phyloP scores from a whole-genome alignment of 192 early-diverging fungal genomes.

The Entomortierella chlamydospora region DNA sequence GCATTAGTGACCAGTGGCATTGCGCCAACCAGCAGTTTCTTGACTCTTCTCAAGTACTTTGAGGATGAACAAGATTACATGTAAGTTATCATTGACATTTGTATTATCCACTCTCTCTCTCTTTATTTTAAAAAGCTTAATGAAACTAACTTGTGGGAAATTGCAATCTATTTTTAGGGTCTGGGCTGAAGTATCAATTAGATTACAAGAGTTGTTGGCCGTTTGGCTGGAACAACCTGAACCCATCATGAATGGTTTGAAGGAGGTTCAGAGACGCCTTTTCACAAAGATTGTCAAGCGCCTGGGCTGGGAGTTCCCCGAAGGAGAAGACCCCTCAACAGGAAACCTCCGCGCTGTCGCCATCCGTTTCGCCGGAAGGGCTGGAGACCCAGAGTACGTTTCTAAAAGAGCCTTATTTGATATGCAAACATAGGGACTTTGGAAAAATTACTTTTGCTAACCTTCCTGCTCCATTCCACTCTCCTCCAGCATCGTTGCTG shows the following conservation, averaged over 20 bases:
- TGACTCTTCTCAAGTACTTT: slow-evolving; percentile 81
- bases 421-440: no score
- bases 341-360: slow-evolving; percentile 73
- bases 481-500: slow-evolving; percentile 69
- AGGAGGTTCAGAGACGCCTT: slow-evolving; percentile 64
- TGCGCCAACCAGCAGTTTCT: slow-evolving; percentile 74
- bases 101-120: not conserved
- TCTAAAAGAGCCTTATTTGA: slow-evolving; percentile 17
- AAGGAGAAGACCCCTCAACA: slow-evolving; percentile 67
- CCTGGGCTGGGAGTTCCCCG: slow-evolving; percentile 68
- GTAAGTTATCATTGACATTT: slow-evolving; percentile 41
- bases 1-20: slow-evolving; percentile 83
- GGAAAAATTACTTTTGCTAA: no score
- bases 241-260: slow-evolving; percentile 68
- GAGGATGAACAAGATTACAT: slow-evolving; percentile 85
- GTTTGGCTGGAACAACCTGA: slow-evolving; percentile 67
- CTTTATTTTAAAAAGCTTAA: slow-evolving; percentile 59
- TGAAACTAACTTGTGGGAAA: slow-evolving; percentile 24
- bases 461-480: no score
- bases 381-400: slow-evolving; percentile 68
- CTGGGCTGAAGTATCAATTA: slow-evolving; percentile 71
- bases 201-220: slow-evolving; percentile 66
- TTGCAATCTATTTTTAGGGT: slow-evolving; percentile 20
- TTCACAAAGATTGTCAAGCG: slow-evolving; percentile 65
- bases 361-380: slow-evolving; percentile 70